A percentile compares a stretch with the other conserved stretches of the same genome.
Conservation (phyloP, 768 basidiomycete species). For the Podaxis sp. region DNA sequence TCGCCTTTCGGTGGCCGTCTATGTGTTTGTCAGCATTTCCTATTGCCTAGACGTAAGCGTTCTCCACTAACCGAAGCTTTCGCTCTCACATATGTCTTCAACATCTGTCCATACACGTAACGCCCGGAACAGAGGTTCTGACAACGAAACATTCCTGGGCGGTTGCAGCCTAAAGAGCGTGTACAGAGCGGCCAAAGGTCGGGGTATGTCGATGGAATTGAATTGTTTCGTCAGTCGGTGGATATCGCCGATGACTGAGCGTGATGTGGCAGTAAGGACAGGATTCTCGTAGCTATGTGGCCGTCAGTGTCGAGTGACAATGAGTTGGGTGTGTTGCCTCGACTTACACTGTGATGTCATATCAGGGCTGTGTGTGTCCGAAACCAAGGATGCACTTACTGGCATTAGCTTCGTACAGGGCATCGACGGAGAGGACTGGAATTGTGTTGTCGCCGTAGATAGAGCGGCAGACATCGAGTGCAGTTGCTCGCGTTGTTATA, state of each 20-base stretch:
- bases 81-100: slow-evolving; percentile 73
- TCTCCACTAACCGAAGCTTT: slow-evolving; percentile 63
- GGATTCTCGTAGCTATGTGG: slow-evolving; percentile 74
- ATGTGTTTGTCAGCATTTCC: neutral
- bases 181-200: slow-evolving; percentile 59
- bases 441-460: slow-evolving; percentile 61
- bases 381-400: slow-evolving; percentile 40
- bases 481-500: slow-evolving; percentile 51
- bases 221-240: slow-evolving; percentile 60
- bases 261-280: slow-evolving; percentile 70
- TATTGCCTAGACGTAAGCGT: neutral
- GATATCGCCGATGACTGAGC: slow-evolving; percentile 71
- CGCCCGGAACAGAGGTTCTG: slow-evolving; percentile 56
- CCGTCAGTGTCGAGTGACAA: slow-evolving; percentile 12
- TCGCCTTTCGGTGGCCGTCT: slow-evolving; percentile 75
- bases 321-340: neutral
- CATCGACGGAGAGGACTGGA: slow-evolving; percentile 53
- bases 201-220: slow-evolving; percentile 64
- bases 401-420: slow-evolving; percentile 72
- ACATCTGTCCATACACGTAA: slow-evolving; percentile 75
- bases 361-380: slow-evolving; percentile 13
- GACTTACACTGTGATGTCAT: slow-evolving; percentile 40
- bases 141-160: slow-evolving; percentile 27
- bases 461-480: slow-evolving; percentile 68
- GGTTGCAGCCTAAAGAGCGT: slow-evolving; percentile 50